Percentiles rank a stretch among this genome's conserved stretches.
Conservation (phyloP, 495 filamentous ascomycete genomes). For the Xylaria sp. region DNA sequence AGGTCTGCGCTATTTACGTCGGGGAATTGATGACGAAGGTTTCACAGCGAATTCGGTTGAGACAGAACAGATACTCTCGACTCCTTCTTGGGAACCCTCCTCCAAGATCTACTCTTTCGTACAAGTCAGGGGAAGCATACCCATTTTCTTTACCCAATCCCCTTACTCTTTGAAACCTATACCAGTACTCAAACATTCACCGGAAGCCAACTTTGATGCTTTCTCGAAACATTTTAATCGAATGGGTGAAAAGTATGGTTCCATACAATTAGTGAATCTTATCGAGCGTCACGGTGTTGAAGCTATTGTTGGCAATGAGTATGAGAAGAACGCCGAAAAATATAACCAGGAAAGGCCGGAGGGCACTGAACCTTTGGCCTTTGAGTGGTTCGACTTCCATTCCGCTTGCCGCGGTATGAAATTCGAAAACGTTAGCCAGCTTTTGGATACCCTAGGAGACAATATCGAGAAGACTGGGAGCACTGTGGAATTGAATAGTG, state of each 20-base stretch:
- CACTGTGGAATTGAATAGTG: constrained; percentile 61
- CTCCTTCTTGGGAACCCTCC: constrained; percentile 61
- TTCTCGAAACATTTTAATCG: constrained; percentile 79
- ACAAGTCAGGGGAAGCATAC: constrained; percentile 87
- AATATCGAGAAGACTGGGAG: constrained; percentile 71
- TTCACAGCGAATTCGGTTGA: constrained; percentile 91
- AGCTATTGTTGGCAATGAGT: constrained; percentile 75
- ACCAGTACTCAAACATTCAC: constrained; percentile 78
- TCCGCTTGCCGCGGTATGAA: constrained; percentile 91
- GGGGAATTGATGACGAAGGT: constrained; percentile 87
- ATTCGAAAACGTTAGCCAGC: constrained; percentile 86
- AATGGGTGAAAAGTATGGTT: constrained; percentile 71
- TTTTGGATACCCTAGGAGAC: constrained; percentile 71
- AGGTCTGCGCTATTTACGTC: constrained; percentile 88
- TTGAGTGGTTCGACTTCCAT: constrained; percentile 98
- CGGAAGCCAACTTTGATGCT: constrained; percentile 75
- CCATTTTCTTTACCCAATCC: constrained; percentile 89
- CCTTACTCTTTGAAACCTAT: constrained; percentile 92
- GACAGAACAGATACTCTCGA: constrained; percentile 88
- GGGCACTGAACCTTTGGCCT: constrained; percentile 41
- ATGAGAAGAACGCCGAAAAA: constrained; percentile 66
- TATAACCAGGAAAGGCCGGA: constrained; percentile 69
- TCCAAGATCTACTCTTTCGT: constrained; percentile 79
- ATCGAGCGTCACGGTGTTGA: constrained; percentile 88
- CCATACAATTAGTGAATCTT: constrained; percentile 78